Base-by-base conservation (phyloP, 805 yeast genomes). In the Alloascoidea africana region DNA sequence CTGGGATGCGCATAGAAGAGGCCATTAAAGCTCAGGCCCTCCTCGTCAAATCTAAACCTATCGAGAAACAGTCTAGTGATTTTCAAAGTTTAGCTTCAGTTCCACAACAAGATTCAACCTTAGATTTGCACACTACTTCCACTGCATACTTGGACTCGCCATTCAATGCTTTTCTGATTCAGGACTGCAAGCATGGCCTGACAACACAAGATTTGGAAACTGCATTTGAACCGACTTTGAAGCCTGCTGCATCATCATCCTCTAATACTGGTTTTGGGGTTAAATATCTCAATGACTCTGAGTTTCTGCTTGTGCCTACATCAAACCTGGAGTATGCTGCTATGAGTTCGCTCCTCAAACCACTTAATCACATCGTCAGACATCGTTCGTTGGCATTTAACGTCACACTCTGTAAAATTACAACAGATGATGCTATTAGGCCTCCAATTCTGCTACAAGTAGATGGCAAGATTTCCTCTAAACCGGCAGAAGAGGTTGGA, bases 1-100 rank as follows among this genome's bases (percentile, higher is more conserved):
- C 85, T 0, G 46, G 50, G 6, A 32, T 32, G 14, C 8, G 13
- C 13, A n/a, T 23, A 23, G 8, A 8, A 8, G 30, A 23, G 30
- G 30, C 30, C 30, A 8, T 23, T 8, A 23, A 23, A 23, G n/a
- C 30, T 8, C 8, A 23, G n/a, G 8, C 30, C n/a, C n/a, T 23
- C 8, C n/a, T 23, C n/a, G n/a, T n/a, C n/a, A n/a, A n/a, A n/a
- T n/a, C n/a, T n/a, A n/a, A n/a, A n/a, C n/a, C n/a, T n/a, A n/a
- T n/a, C n/a, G n/a, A n/a, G n/a, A n/a, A n/a, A n/a, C n/a, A n/a
- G n/a, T n/a, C n/a, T n/a, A n/a, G n/a, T n/a, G n/a, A n/a, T n/a
- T n/a, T n/a, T n/a, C n/a, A n/a, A n/a, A n/a, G n/a, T n/a, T n/a
- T n/a, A n/a, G n/a, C n/a, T n/a, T n/a, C n/a, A n/a, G n/a, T n/a